Percentiles rank a stretch among this genome's conserved stretches.
Conservation (phyloP, 2,329 filamentous ascomycete genomes). For the Diaporthe capsici region DNA sequence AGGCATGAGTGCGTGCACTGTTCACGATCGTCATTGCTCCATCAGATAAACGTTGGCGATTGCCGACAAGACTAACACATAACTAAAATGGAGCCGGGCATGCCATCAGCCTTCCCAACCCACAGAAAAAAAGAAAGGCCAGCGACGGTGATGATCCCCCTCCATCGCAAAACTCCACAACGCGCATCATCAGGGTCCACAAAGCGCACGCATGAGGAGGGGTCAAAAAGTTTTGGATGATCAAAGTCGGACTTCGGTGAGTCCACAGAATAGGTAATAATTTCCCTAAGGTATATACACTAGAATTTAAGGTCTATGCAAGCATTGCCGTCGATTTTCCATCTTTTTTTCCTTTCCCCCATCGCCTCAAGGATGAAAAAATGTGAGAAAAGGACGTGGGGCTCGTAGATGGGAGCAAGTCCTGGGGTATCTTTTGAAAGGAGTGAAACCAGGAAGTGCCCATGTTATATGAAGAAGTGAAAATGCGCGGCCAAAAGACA, state of each 20-base stretch:
- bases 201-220: neutral
- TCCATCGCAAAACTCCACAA: constrained; percentile 6
- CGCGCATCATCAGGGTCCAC: neutral
- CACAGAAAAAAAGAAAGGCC: neutral
- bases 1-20: neutral
- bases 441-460: constrained; percentile 36
- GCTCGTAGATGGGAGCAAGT: constrained; percentile 19
- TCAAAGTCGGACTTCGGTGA: constrained; percentile 2
- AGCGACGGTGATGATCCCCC: neutral
- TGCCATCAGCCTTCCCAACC: neutral
- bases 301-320: constrained; percentile 42
- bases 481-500: neutral
- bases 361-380: neutral
- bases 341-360: neutral
- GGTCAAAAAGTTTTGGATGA: neutral
- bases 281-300: constrained; percentile 39
- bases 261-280: constrained; percentile 16
- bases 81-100: neutral
- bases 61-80: neutral
- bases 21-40: constrained; percentile 6
- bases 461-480: neutral
- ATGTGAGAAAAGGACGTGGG: constrained; percentile 32
- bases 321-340: constrained; percentile 33
- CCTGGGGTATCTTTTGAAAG: constrained; percentile 27
- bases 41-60: constrained; percentile 15